Percentiles rank a stretch among this genome's conserved stretches.
phyloP scores from a whole-genome alignment of 2,329 filamentous ascomycete genomes.

The Diaporthe aspalathi region DNA sequence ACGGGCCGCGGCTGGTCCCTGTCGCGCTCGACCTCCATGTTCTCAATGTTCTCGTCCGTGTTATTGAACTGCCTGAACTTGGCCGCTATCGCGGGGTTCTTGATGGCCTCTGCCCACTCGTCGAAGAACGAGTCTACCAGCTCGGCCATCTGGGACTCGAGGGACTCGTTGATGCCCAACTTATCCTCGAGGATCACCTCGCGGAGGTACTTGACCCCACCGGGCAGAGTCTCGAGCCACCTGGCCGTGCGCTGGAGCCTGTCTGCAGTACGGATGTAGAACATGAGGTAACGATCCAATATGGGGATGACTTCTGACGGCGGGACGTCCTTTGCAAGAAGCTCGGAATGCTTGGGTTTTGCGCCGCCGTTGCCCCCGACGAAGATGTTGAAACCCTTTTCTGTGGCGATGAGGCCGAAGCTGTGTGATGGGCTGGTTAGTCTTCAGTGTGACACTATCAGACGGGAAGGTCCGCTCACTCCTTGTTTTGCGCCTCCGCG shows the following conservation, averaged over 20 bases:
- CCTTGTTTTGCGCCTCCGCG: conserved; percentile 92
- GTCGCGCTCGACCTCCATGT: conserved; percentile 77
- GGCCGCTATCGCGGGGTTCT: conserved; percentile 72
- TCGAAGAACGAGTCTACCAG: conserved; percentile 88
- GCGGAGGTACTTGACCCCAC: conserved; percentile 84
- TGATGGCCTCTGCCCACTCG: conserved; percentile 89
- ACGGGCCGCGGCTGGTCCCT: conserved; percentile 79
- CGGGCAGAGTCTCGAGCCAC: conserved; percentile 87
- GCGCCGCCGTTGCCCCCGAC: conserved; percentile 91
- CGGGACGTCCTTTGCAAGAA: conserved; percentile 87
- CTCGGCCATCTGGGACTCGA: conserved; percentile 89
- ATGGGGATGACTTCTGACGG: conserved; percentile 85
- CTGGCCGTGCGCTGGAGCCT: conserved; percentile 88
- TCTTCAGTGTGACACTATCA: too few relatives aligned
- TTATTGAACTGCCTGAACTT: conserved; percentile 88
- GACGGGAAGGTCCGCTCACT: conserved; percentile 62
- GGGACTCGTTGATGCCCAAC: conserved; percentile 83
- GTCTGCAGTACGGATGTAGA: conserved; percentile 94
- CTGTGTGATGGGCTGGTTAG: conserved; percentile 54
- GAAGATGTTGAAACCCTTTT: conserved; percentile 94
- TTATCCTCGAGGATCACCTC: conserved; percentile 88
- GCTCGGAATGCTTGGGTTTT: conserved; percentile 82
- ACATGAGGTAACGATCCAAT: conserved; percentile 88
- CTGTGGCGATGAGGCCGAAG: conserved; percentile 90
- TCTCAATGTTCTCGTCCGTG: conserved; percentile 76